Evolutionary conservation across 768 basidiomycete genomes (phyloP), one percentile per base, ranked within the genome.

Genomic region (Lentinula guzmanii): DNA sequence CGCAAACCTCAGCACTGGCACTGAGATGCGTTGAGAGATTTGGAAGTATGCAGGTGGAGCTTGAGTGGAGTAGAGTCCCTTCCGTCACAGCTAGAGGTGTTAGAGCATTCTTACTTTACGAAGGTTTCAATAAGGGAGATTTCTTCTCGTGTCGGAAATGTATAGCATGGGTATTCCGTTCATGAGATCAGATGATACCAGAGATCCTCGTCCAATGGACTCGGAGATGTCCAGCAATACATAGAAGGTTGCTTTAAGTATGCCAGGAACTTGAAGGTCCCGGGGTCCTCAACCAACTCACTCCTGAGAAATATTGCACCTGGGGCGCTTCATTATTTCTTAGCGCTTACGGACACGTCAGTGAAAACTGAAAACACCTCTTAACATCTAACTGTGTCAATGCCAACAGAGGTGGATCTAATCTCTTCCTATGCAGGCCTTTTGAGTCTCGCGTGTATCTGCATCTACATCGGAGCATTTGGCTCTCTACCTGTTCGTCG

Each of bases 381-480:
- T 54, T 21, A 41, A 39, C 37, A 16, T 54, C 33, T 21, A 11
- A 33, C 51, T 28, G 34, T 21, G 55, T 43, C 55, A 21, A 56
- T 31, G 53, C 7, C 56, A 21, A 52, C 62, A 28, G 78, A 89
- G 72, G 85, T 80, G 82, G 84, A 84, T 66, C 68, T 88, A 51
- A 64, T 90, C 33, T 82, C 82, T 0, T 86, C 90, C 39, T 91
- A 89, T 66, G 83, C 75, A 5, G 91, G 90, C 6, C 75, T 93
- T 5, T 71, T 92, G 55, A 70, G 73, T 37, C 79, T 92, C 24
- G 91, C 91, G 1, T 80, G 75, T 54, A 66, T 71, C n/a, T 86
- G 87, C 33, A 81, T 93, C 50, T 91, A 87, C 66, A 79, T 80
- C 31, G 91, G 91, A 39, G 81, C 91, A 5, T 81, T 80, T 73